Evolutionary conservation across 148 eudicot species (phyloP), one percentile per base, ranked within the genome.

Genomic region (Heliosperma pusillum): DNA sequence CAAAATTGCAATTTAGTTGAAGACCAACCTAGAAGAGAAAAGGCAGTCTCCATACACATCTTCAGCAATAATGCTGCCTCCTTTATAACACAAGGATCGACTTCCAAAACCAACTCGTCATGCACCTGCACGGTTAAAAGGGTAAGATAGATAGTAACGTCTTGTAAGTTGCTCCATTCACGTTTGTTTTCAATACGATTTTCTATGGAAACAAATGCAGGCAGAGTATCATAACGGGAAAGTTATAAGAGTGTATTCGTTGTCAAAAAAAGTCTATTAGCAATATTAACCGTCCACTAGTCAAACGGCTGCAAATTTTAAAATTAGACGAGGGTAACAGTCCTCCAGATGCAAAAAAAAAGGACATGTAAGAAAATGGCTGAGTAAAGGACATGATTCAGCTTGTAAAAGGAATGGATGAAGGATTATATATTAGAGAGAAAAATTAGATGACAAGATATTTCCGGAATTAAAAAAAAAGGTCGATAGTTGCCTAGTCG

Each of bases 41-140:
- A 89, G 74, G 97, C 93, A 69, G 80, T 90, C 86, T 95, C 99
- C 99, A 95, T 95, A 87, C 89, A 83, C 61, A 59, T 80, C 84
- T 88, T 86, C 55, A 92, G 86, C 85, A 95, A 75, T 79, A 71
- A 77, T 10, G 84, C 97, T 61, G 97, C 99, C 79, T 92, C 96
- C 71, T 74, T 86, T 56, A 86, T 58, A 69, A 90, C 84, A 10
- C 87, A 86, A 59, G 96, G 86, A 81, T 95, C 97, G 66, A 87
- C 92, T 84, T 95, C 99, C 78, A 95, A 68, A 67, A 95, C 96
- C 67, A 95, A 80, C 82, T 95, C 99, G 80, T 92, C 99, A 75
- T 95, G 99, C 64, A 95, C 97, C 99, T 95, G 80, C 57, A 50
- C 0, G 26, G 27, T 33, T 50, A 29, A 8, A 36, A 13, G 30